Conservation (phyloP, 345 rosid genomes). For the Excoecaria cochinchinensis region DNA sequence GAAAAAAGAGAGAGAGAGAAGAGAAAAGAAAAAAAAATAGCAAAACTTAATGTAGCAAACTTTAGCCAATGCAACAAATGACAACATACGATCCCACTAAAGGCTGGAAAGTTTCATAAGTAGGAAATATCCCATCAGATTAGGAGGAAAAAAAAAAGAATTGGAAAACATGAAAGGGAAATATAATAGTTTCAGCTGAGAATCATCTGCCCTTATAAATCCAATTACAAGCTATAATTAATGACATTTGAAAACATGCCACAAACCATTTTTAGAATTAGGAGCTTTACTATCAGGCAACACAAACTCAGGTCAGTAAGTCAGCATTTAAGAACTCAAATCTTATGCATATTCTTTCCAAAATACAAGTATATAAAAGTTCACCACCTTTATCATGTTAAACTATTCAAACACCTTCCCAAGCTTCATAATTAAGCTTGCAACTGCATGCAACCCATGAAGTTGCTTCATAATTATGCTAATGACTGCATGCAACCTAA, state of each 20-base stretch:
- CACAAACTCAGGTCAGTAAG: neutral
- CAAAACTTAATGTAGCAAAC: too few relatives aligned
- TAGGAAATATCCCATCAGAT: neutral
- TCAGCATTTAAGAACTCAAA: neutral
- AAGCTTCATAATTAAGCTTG: neutral
- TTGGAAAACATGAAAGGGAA: neutral
- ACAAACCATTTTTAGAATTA: neutral
- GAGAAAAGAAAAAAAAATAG: too few relatives aligned
- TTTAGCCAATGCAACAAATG: neutral
- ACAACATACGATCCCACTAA: neutral
- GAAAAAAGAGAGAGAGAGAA: too few relatives aligned
- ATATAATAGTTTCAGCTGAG: neutral
- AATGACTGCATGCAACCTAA: neutral
- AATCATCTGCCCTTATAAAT: neutral
- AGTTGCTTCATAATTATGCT: neutral
- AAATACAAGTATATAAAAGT: neutral
- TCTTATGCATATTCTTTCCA: neutral
- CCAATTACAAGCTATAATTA: neutral
- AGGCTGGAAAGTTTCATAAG: neutral
- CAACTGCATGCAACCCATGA: neutral
- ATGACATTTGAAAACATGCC: neutral
- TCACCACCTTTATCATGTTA: neutral
- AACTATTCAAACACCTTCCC: neutral
- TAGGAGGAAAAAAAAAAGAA: neutral
- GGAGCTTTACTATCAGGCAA: neutral